Conservation (phyloP, 352 stramenopile genomes). For the Phytopythium boreale region DNA sequence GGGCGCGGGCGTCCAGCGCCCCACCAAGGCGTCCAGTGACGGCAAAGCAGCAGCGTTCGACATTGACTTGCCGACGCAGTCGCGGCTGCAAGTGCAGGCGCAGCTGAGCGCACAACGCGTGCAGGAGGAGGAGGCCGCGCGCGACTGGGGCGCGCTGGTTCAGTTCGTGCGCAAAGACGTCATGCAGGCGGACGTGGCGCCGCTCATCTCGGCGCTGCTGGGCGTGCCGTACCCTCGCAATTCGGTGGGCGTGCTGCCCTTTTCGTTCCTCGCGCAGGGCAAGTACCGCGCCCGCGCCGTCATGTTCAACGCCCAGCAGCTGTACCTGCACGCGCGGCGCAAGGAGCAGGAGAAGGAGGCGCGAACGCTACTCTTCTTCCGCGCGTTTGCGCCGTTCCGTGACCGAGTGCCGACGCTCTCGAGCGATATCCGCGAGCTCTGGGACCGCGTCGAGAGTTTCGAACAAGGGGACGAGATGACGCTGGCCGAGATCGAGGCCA, state of each 20-base stretch:
- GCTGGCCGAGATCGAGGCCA: conserved; percentile 32
- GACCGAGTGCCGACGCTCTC: conserved; percentile 28
- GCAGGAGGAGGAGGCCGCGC: conserved; percentile 39
- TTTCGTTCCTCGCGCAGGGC: conserved; percentile 60
- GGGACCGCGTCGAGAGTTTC: conserved; percentile 2
- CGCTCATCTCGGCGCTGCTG: conserved; percentile 65
- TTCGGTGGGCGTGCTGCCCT: conserved; percentile 75
- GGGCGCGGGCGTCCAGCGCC: conserved; percentile 64
- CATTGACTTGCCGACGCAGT: conserved; percentile 73
- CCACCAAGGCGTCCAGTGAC: conserved; percentile 3
- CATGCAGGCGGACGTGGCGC: conserved; percentile 84
- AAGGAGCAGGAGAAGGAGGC: conserved; percentile 68
- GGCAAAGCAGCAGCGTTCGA: conserved; percentile 20
- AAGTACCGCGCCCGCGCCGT: conserved; percentile 65
- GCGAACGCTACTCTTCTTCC: conserved; percentile 61
- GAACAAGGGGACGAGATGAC: conserved; percentile 18
- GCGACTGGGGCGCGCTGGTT: conserved; percentile 44
- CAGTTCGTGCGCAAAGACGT: conserved; percentile 66
- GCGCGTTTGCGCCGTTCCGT: conserved; percentile 46
- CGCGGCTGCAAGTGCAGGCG: conserved; percentile 44
- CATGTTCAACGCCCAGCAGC: conserved; percentile 65
- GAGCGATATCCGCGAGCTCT: conserved; percentile 20
- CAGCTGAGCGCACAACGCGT: conserved; percentile 51
- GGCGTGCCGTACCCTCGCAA: conserved; percentile 80
- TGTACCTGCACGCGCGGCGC: conserved; percentile 58